Evolutionary conservation across 345 rosid species (phyloP).

Genomic region (Melaleuca quinquenervia): DNA sequence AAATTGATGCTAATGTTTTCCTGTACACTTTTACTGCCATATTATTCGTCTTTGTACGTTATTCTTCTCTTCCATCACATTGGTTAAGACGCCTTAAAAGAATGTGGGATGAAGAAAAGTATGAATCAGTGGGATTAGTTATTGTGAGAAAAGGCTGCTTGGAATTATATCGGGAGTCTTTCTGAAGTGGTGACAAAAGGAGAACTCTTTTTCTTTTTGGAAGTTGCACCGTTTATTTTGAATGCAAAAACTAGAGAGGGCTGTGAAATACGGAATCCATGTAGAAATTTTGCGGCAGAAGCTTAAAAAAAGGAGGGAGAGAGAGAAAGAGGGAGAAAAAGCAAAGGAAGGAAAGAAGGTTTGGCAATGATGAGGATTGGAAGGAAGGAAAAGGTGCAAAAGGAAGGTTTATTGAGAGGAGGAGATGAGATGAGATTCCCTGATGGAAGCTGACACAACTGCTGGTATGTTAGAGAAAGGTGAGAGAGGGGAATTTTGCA

Average conservation of each 20-base stretch:
- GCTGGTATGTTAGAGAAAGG: slow-evolving; percentile 2
- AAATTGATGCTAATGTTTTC: background rate
- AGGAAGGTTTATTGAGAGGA: slow-evolving; percentile 14
- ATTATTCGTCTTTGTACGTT: background rate
- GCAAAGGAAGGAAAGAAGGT: slow-evolving; percentile 19
- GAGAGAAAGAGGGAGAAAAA: slow-evolving; percentile 2
- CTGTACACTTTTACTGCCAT: background rate
- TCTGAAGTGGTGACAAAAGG: background rate
- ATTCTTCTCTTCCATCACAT: background rate
- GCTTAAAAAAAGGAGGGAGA: background rate
- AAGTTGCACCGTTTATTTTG: background rate
- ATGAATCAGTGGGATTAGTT: background rate
- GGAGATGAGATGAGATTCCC: slow-evolving; percentile 33
- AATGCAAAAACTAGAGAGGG: background rate
- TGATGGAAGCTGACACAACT: slow-evolving; percentile 37
- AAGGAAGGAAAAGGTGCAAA: slow-evolving; percentile 20
- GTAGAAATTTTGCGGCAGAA: slow-evolving; percentile 21
- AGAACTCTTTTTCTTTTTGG: background rate
- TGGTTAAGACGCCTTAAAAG: background rate
- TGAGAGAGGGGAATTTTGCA: slow-evolving; percentile 13
- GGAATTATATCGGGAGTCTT: background rate
- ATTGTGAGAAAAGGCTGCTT: background rate
- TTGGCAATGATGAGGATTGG: slow-evolving; percentile 26
- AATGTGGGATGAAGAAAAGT: background rate
- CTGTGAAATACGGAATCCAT: slow-evolving; percentile 3